Conservation (phyloP, 768 basidiomycete genomes). For the Macrolepiota fuliginosa region DNA sequence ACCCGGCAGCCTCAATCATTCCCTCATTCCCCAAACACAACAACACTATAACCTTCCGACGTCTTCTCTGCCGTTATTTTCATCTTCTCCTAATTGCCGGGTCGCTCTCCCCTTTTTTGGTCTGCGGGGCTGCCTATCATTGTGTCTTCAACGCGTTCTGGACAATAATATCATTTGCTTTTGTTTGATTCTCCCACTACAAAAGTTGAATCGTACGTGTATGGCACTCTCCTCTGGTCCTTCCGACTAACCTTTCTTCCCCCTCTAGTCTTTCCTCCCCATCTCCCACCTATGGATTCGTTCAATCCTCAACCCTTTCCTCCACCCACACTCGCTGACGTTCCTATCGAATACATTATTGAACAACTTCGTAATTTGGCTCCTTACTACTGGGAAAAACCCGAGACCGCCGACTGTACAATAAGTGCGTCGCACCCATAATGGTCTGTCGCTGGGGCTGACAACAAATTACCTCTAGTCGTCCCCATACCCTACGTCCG, state of each 20-base stretch:
- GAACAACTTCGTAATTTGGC: constrained; percentile 68
- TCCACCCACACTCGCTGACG: constrained; percentile 56
- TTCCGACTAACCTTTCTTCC: constrained; percentile 30
- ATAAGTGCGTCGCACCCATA: constrained; percentile 45
- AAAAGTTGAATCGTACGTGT: constrained; percentile 12
- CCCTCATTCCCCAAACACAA: constrained; percentile 6
- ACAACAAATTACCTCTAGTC: constrained; percentile 31
- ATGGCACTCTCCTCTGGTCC: constrained; percentile 7
- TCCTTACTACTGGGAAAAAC: constrained; percentile 68
- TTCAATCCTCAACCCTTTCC: constrained; percentile 62
- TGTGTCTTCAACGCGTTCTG: not conserved
- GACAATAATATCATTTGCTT: constrained; percentile 14
- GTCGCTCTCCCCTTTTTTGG: constrained; percentile 7
- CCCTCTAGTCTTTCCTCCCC: constrained; percentile 24
- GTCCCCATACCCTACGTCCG: constrained; percentile 46
- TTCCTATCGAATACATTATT: constrained; percentile 73
- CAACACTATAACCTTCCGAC: constrained; percentile 10
- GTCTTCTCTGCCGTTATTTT: constrained; percentile 17
- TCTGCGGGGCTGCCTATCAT: constrained; percentile 5
- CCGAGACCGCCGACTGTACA: constrained; percentile 77
- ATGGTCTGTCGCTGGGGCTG: not conserved
- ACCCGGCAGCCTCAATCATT: constrained; percentile 1
- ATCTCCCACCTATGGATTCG: constrained; percentile 29
- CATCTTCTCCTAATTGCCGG: constrained; percentile 7
- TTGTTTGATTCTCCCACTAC: constrained; percentile 12